Evolutionary conservation across 1,284 basidiomycete species (phyloP), one percentile per base, ranked within the genome.

Genomic region (Boletus smithii): DNA sequence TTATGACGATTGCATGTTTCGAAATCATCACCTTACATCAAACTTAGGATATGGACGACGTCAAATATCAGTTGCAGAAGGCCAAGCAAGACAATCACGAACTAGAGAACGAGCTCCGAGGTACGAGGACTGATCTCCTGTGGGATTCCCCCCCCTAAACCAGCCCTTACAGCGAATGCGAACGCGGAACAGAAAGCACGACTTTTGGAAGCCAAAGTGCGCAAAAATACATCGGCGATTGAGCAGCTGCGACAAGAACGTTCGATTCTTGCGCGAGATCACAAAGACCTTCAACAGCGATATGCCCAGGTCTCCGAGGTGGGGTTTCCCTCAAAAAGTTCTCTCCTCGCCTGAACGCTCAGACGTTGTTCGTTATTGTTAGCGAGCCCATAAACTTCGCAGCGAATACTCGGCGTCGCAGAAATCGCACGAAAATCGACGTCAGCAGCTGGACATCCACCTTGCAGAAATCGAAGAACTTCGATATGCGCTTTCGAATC

Each of bases 211-310:
- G 70, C 65, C 34, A 81, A 77, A 50, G 78, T 86, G 7, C 65
- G 74, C 17, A 82, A 85, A 63, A 91, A 89, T 53, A 65, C 70
- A 0, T 76, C 78, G 49, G 76, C 77, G 5, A 87, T 91, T 43
- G 80, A 87, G 31, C 78, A 83, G 37, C 69, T 91, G 34, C 77
- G 88, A 23, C 76, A 85, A 53, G 88, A 91, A 59, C 82, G 88
- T 3, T 76, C 82, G 17, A 61, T 83, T 40, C 75, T 90, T 27
- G 73, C 74, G 4, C 66, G 70, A 17, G 83, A 89, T 51, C 79
- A 88, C 61, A 86, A 86, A 59, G 73, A 79, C 36, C 73, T 91
- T 31, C 85, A 89, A 59, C 73, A 73, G 29, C 79, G 75, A 20
- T 84, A 81, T 56, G 66, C 79, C 8, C 77, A 86, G 42, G 73